phyloP scores from a whole-genome alignment of 805 yeast genomes.

The Suhomyces canberraensis region DNA sequence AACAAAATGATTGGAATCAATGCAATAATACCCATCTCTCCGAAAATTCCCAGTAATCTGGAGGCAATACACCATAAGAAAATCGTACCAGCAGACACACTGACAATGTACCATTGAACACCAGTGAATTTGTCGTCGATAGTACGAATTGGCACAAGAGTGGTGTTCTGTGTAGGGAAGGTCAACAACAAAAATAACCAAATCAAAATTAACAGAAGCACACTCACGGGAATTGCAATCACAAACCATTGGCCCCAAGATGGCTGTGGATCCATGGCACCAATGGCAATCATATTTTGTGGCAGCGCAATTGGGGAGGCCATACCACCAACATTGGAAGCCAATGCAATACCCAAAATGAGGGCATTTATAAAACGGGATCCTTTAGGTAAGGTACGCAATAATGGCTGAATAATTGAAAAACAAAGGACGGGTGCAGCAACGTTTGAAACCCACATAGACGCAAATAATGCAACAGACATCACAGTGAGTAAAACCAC shows the following conservation, averaged over 20 bases:
- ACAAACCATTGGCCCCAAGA: conserved; percentile 59
- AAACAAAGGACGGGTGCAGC: conserved; percentile 56
- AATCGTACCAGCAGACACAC: conserved; percentile 70
- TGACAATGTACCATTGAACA: conserved; percentile 71
- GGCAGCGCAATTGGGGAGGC: conserved; percentile 55
- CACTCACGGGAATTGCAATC: conserved; percentile 46
- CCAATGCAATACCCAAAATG: conserved; percentile 47
- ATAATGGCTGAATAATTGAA: conserved; percentile 48
- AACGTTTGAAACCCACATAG: conserved; percentile 59
- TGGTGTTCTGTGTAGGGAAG: conserved; percentile 46
- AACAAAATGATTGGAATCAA: conserved; percentile 85
- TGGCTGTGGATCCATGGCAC: conserved; percentile 50
- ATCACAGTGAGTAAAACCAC: conserved; percentile 46
- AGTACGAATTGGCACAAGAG: conserved; percentile 55
- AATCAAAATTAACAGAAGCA: conserved; percentile 37
- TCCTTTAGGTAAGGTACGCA: conserved; percentile 42
- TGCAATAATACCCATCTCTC: conserved; percentile 97
- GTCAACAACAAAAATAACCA: conserved; percentile 53
- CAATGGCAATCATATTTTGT: conserved; percentile 53
- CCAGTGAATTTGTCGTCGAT: conserved; percentile 64
- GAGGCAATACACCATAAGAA: conserved; percentile 87
- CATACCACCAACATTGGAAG: conserved; percentile 54
- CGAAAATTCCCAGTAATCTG: conserved; percentile 66
- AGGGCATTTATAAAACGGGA: conserved; percentile 40
- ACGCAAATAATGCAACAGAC: conserved; percentile 49